Percentiles rank a stretch among this genome's conserved stretches.
Conservation (phyloP, 179 eudicot genomes). For the Beta corolliflora region DNA sequence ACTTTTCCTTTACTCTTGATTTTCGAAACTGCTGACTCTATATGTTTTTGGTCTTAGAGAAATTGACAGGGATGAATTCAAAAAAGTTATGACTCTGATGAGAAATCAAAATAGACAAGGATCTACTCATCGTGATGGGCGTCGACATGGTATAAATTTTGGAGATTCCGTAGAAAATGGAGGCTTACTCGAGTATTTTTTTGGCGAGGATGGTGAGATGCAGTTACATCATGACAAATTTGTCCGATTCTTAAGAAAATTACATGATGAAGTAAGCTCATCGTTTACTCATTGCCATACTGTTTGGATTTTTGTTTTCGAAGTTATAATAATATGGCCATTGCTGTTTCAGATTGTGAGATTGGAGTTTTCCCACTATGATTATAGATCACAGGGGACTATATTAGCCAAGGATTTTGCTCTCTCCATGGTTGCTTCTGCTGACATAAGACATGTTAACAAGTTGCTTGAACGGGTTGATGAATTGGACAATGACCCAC, state of each 20-base stretch:
- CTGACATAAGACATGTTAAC: slow-evolving; percentile 69
- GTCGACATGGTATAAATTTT: slow-evolving; percentile 64
- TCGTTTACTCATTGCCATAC: background rate
- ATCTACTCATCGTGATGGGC: slow-evolving; percentile 72
- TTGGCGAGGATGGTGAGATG: slow-evolving; percentile 73
- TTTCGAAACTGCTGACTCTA: slow-evolving; percentile 9
- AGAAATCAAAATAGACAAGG: slow-evolving; percentile 83
- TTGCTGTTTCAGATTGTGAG: slow-evolving; percentile 51
- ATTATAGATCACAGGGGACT: slow-evolving; percentile 60
- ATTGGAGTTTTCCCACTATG: slow-evolving; percentile 90
- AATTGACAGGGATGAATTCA: slow-evolving; percentile 85
- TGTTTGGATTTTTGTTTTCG: background rate
- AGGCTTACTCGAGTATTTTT: slow-evolving; percentile 83
- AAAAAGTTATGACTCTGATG: slow-evolving; percentile 91
- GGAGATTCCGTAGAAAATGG: slow-evolving; percentile 76
- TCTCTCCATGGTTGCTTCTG: slow-evolving; percentile 93
- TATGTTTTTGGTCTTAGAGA: slow-evolving; percentile 39
- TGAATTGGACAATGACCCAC: slow-evolving; percentile 54
- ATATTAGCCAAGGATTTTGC: slow-evolving; percentile 95
- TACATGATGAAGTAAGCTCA: slow-evolving; percentile 71
- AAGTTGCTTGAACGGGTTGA: slow-evolving; percentile 78
- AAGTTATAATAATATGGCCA: slow-evolving; percentile 2
- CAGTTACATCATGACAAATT: slow-evolving; percentile 65
- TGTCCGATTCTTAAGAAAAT: slow-evolving; percentile 68
- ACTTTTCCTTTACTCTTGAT: background rate